Conservation (phyloP, 306 rosid species). For the apple (Malus domestica) region ASM211411v1 NC_041800.1:21391233-21391732, state of each 20-base stretch:
- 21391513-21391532: slow-evolving; percentile 87
- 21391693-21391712: slow-evolving; percentile 86
- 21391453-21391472: slow-evolving; percentile 37
- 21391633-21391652: slow-evolving; percentile 82
- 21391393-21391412: slow-evolving; percentile 67
- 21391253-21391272: slow-evolving; percentile 51
- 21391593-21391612: slow-evolving; percentile 80
- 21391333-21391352: slow-evolving; percentile 79
- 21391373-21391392: slow-evolving; percentile 51
- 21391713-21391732: slow-evolving; percentile 69
- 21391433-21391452: slow-evolving; percentile 56
- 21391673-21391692: slow-evolving; percentile 59
- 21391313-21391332: slow-evolving; percentile 93
- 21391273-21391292: slow-evolving; percentile 67
- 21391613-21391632: slow-evolving; percentile 87
- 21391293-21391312: slow-evolving; percentile 75
- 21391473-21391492: slow-evolving; percentile 65
- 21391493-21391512: slow-evolving; percentile 73
- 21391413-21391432: slow-evolving; percentile 95
- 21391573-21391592: slow-evolving; percentile 49
- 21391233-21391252: slow-evolving; percentile 83
- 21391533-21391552: slow-evolving; percentile 63
- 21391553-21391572: slow-evolving; percentile 38
- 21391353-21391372: slow-evolving; percentile 55
- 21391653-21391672: slow-evolving; percentile 39